A percentile compares a stretch with the other conserved stretches of the same genome.
Evolutionary conservation across 345 rosid genomes (phyloP).

Genomic region (Laguncularia racemosa): DNA sequence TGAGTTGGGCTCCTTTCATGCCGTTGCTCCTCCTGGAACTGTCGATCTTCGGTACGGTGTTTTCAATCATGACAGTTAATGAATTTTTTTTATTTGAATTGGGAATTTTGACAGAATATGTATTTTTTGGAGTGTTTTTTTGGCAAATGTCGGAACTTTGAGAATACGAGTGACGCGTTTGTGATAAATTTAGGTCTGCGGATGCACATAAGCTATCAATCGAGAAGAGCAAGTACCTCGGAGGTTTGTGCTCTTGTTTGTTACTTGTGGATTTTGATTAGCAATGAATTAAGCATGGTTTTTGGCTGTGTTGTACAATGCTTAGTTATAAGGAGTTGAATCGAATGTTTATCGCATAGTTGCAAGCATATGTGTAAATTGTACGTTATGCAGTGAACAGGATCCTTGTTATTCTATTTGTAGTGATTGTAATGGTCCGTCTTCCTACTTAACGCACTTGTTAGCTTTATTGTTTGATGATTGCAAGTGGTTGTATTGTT

Average conservation of each 20-base stretch:
- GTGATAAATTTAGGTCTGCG: constrained; percentile 34
- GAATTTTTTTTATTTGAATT: background rate
- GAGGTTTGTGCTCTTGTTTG: constrained; percentile 49
- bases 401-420: too few species aligned
- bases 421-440: too few species aligned
- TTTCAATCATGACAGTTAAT: background rate
- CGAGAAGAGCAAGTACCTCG: constrained; percentile 98
- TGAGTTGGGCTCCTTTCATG: constrained; percentile 83
- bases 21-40: constrained; percentile 93
- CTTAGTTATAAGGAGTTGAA: too few species aligned
- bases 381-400: too few species aligned
- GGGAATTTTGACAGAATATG: background rate
- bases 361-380: too few species aligned
- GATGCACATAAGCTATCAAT: constrained; percentile 83
- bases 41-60: constrained; percentile 51
- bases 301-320: too few species aligned
- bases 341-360: too few species aligned
- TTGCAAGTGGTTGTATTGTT: background rate
- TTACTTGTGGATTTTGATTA: background rate
- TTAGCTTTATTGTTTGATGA: too few species aligned
- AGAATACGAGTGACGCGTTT: background rate
- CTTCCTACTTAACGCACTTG: too few species aligned
- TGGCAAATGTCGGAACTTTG: too few species aligned
- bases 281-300: too few species aligned
- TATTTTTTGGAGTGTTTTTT: background rate